Evolutionary conservation across 805 yeast genomes (phyloP), one percentile per base, ranked within the genome.

Genomic region (Myxozyma nipponensis): DNA sequence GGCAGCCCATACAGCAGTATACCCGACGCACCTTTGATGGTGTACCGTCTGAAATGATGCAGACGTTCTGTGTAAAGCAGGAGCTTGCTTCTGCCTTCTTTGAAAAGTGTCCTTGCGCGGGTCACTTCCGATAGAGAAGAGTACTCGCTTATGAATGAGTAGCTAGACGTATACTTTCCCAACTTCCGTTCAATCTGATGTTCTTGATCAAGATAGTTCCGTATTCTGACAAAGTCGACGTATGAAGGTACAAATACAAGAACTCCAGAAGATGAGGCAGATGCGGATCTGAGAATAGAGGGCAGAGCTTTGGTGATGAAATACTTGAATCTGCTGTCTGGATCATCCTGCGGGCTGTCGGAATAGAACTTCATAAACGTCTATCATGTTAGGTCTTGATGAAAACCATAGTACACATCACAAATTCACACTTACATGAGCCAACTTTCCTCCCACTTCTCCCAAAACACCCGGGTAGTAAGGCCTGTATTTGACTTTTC

Each of bases 51-150:
- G 72, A 82, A 93, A 64, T 87, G 93, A 67, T 93, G 98, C 65
- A 91, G 72, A 75, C 98, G 83, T 63, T 91, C 98, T 0, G 97
- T 86, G 68, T 91, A 91, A n/a, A 93, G 69, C 71, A 93, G 66
- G 24, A 91, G 75, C 61, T 85, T 83, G 26, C 73, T 70, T 49
- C 82, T 76, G 1, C 81, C 79, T 38, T 78, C 75, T 28, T 77
- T 78, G 64, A 93, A 93, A 35, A 76, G 69, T 5, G 86, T 76
- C 58, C 98, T 76, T 18, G 82, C 78, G 42, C 87, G 74, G 1
- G 88, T 79, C 30, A 87, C 66, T 50, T 84, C 83, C n/a, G 84
- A 73, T 56, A 80, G 84, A 1, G 79, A 68, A 1, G 95, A 76
- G 68, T 93, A 93, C 68, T 93, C 98, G 65, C 48, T 50, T 6